Conservation (phyloP, 164 flowering plant species). For the Magnolia officinalis region DNA sequence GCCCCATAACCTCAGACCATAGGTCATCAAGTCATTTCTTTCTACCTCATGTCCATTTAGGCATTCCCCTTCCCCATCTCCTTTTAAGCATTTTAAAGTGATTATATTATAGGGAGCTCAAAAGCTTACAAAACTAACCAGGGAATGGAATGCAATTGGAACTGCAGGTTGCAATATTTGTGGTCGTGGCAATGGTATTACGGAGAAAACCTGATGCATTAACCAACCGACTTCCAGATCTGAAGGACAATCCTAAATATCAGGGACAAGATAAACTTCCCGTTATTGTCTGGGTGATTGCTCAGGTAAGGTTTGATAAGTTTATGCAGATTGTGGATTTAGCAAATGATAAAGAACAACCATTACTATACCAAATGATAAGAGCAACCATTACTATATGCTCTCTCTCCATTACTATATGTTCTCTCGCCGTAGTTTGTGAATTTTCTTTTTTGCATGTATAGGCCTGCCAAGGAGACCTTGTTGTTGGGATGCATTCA, state of each 20-base stretch:
- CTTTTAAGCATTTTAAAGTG: too few species aligned
- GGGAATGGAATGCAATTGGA: conserved; percentile 5
- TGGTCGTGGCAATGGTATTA: conserved; percentile 68
- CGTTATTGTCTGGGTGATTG: conserved; percentile 63
- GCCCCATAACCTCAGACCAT: too few species aligned
- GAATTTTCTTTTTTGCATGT: conserved; percentile 2
- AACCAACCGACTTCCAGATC: conserved; percentile 37
- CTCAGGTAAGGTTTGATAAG: conserved; percentile 51
- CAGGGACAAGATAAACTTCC: conserved; percentile 93
- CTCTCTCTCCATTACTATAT: too few species aligned
- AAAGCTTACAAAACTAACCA: too few species aligned
- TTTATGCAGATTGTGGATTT: not conserved
- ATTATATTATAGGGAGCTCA: too few species aligned
- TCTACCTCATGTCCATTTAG: too few species aligned
- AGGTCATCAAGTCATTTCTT: too few species aligned
- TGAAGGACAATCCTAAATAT: conserved; percentile 64
- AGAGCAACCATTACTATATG: not conserved
- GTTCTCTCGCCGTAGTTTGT: not conserved
- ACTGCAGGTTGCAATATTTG: conserved; percentile 84
- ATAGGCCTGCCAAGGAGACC: conserved; percentile 81
- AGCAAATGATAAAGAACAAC: not conserved
- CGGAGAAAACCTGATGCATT: conserved; percentile 79
- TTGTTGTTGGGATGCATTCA: conserved; percentile 62
- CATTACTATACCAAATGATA: not conserved
- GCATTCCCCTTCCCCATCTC: too few species aligned